Evolutionary conservation across 306 rosid genomes (phyloP).

Genomic region (Inga laurina): DNA sequence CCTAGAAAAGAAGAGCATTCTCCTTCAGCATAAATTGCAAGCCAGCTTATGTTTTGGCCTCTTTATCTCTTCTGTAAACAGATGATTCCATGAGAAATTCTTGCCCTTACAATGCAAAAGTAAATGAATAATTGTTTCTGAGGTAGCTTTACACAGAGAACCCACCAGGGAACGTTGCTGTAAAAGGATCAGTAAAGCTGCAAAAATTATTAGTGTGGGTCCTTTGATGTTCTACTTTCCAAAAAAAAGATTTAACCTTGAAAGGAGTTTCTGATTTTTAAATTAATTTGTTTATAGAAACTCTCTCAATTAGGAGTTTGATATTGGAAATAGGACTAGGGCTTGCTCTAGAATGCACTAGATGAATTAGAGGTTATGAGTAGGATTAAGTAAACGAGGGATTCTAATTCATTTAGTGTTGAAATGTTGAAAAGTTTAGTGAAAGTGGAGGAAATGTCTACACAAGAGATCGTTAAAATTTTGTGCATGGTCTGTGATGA

Average conservation of each 20-base stretch:
- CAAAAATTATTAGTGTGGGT: neutral
- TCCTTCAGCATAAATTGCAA: neutral
- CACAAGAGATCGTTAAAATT: slow-evolving; percentile 9
- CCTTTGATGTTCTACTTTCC: neutral
- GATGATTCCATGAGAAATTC: neutral
- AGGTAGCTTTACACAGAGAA: neutral
- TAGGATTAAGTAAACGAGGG: neutral
- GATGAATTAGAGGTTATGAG: neutral
- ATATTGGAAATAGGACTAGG: neutral
- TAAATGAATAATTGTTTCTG: neutral
- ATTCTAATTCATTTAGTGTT: neutral
- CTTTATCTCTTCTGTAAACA: neutral
- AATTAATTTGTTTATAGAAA: neutral
- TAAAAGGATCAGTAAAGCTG: neutral
- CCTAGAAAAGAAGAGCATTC: neutral
- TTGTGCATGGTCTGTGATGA: slow-evolving; percentile 4
- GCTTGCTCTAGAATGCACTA: neutral
- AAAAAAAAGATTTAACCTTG: neutral
- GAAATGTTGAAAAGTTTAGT: slow-evolving; percentile 15
- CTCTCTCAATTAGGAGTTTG: neutral
- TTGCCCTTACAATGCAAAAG: neutral
- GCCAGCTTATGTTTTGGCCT: neutral
- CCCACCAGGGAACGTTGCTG: neutral
- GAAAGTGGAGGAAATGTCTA: slow-evolving; percentile 27
- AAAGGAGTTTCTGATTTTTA: neutral